Conservation (phyloP, 495 filamentous ascomycete genomes). For the Diplogelasinospora grovesii region DNA sequence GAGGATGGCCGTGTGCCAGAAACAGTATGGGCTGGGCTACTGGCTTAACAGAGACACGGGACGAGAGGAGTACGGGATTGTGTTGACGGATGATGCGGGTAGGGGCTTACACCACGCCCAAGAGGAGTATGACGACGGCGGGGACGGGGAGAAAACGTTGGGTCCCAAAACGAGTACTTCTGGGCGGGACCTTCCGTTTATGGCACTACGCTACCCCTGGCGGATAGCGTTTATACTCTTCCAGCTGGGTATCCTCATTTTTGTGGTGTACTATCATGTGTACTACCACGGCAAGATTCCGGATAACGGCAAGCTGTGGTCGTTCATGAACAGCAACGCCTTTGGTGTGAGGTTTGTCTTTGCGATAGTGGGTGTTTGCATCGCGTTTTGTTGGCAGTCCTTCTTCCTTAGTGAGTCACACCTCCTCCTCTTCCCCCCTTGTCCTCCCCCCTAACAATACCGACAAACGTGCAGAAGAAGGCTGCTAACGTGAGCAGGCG, state of each 20-base stretch:
- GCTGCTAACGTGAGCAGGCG: constrained; percentile 21
- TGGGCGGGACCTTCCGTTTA: constrained; percentile 17
- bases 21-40: constrained; percentile 21
- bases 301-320: constrained; percentile 20
- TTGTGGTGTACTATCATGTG: constrained; percentile 28
- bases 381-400: constrained; percentile 28
- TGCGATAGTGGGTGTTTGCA: constrained; percentile 25
- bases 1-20: constrained; percentile 10
- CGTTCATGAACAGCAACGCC: constrained; percentile 23
- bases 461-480: no score
- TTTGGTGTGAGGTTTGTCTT: constrained; percentile 33
- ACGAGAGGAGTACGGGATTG: constrained; percentile 25
- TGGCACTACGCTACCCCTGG: constrained; percentile 24
- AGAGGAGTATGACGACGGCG: constrained; percentile 3
- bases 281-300: constrained; percentile 22
- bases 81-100: constrained; percentile 24
- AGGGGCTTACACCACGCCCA: constrained; percentile 5
- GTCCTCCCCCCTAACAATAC: constrained; percentile 2
- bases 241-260: constrained; percentile 19
- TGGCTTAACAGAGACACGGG: constrained; percentile 16
- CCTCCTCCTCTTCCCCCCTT: neutral
- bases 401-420: constrained; percentile 23
- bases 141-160: neutral
- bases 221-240: constrained; percentile 19
- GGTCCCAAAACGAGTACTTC: neutral